Evolutionary conservation across 2,329 filamentous ascomycete species (phyloP).

Genomic region (Fusarium nelsonii): DNA sequence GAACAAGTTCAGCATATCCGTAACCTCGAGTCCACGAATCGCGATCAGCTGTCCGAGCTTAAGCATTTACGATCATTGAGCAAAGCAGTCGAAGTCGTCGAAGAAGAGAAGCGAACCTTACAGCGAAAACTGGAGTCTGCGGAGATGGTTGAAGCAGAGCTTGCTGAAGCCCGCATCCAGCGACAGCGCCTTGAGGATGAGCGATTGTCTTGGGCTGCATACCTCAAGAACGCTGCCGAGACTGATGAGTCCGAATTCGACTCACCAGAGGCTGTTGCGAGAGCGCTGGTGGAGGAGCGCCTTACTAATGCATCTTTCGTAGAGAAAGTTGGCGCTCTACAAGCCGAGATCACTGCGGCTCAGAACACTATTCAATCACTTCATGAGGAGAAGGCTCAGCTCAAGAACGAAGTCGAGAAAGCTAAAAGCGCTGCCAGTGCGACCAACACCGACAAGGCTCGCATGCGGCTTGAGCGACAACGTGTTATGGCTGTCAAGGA

Average conservation of each 20-base stretch:
- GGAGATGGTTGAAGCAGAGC: slow-evolving; percentile 78
- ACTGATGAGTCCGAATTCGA: slow-evolving; percentile 80
- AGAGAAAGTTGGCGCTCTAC: slow-evolving; percentile 81
- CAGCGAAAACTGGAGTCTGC: slow-evolving; percentile 82
- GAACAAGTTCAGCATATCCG: slow-evolving; percentile 95
- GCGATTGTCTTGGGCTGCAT: slow-evolving; percentile 85
- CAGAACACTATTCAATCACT: slow-evolving; percentile 80
- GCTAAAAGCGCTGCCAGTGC: slow-evolving; percentile 66
- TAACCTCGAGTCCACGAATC: slow-evolving; percentile 81
- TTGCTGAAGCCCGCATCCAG: slow-evolving; percentile 84
- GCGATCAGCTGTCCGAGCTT: slow-evolving; percentile 83
- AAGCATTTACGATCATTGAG: slow-evolving; percentile 83
- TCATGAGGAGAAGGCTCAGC: slow-evolving; percentile 74
- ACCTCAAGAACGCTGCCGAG: slow-evolving; percentile 77
- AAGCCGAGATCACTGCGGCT: slow-evolving; percentile 82
- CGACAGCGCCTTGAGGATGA: slow-evolving; percentile 91
- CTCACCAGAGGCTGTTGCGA: slow-evolving; percentile 87
- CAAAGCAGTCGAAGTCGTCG: slow-evolving; percentile 91
- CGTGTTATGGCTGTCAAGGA: slow-evolving; percentile 89
- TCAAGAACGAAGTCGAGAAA: slow-evolving; percentile 78
- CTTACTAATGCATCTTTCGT: slow-evolving; percentile 83
- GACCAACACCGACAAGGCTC: slow-evolving; percentile 72
- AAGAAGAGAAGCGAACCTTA: slow-evolving; percentile 91
- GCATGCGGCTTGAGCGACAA: slow-evolving; percentile 85
- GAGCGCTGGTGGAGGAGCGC: slow-evolving; percentile 84